Base-by-base conservation (phyloP, 768 basidiomycete species). In the Leucocoprinus birnbaumii region DNA sequence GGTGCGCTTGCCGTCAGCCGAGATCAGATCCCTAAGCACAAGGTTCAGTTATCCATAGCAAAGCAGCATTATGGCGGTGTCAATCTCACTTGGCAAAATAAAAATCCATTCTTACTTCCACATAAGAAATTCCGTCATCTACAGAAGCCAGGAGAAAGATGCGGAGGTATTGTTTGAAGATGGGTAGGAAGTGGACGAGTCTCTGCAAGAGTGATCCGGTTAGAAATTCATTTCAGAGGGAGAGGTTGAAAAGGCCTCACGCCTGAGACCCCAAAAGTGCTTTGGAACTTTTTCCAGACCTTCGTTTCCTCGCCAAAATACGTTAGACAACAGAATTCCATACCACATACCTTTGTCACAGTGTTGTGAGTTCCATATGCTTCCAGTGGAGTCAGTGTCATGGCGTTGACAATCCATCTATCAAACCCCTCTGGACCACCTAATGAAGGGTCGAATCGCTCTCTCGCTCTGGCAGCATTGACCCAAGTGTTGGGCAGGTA, bases 241-340 rank as follows among this genome's bases (percentile, higher is more conserved):
- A 31, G 5, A 31, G 31, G 11, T 31, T 11, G 31, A 34, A 48
- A 35, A 24, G 13, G n/a, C 68, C 74, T 51, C 64, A 86, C 86
- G 14, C 63, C 59, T 18, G 80, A 74, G 0, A 82, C 75, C 0
- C 46, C 25, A 60, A 84, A 84, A 0, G 79, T 84, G 62, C 72
- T 81, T 16, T 62, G 60, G 62, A 92, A 91, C 58, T 89, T 89
- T 41, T 80, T 65, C 89, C 89, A 91, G 47, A 91, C 90, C 88
- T 90, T 54, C 46, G 16, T 18, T n/a, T n/a, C n/a, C n/a, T n/a
- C n/a, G n/a, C n/a, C n/a, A n/a, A n/a, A n/a, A n/a, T n/a, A n/a
- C n/a, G n/a, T n/a, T n/a, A n/a, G n/a, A n/a, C n/a, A n/a, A n/a
- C n/a, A n/a, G n/a, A n/a, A n/a, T n/a, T n/a, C n/a, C n/a, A n/a